A percentile compares a stretch with the other conserved stretches of the same genome.
These are phyloP conservation scores for Rhodotorula sp. DNA, from an alignment of 1,284 basidiomycete genomes.

Conservation along the genomic window DNA sequence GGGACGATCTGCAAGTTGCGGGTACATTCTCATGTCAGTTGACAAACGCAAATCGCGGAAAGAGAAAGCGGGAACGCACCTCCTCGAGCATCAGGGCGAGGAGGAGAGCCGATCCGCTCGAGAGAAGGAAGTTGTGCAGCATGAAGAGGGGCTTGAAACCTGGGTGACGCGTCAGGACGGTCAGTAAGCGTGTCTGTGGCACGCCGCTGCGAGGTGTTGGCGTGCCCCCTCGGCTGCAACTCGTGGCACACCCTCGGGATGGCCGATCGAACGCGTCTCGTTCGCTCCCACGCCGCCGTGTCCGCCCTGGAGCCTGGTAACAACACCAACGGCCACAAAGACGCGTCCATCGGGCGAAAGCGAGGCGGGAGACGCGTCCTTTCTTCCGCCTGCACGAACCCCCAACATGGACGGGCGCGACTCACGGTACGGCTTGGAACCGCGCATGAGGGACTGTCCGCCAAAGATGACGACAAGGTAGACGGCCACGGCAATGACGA, in stretches of 20 bases:
- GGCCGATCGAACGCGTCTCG: not conserved
- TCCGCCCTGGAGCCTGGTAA: not conserved
- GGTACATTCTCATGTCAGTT: not conserved
- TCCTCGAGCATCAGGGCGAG: conserved; percentile 88
- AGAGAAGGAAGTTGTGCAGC: conserved; percentile 86
- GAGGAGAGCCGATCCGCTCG: conserved; percentile 75
- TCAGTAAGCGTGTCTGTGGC: not conserved
- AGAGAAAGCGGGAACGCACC: conserved; percentile 55
- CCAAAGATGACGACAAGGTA: conserved; percentile 91
- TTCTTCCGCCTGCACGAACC: not conserved
- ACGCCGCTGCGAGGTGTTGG: not conserved
- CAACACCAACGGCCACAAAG: not conserved
- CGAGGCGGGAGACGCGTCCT: not conserved
- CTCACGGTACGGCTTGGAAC: conserved; percentile 46
- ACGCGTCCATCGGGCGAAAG: not conserved
- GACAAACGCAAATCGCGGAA: not conserved
- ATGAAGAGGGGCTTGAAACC: conserved; percentile 82
- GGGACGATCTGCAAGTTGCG: conserved; percentile 58
- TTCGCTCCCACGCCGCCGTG: not conserved
- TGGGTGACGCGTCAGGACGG: conserved; percentile 54
- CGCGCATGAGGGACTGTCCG: conserved; percentile 78
- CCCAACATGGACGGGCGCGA: conserved; percentile 1
- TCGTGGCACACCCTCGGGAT: not conserved
- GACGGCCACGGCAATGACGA: conserved; percentile 67
- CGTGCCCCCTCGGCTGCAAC: not conserved